Base-by-base conservation (phyloP, 768 basidiomycete species). In the Mycena haematopus region DNA sequence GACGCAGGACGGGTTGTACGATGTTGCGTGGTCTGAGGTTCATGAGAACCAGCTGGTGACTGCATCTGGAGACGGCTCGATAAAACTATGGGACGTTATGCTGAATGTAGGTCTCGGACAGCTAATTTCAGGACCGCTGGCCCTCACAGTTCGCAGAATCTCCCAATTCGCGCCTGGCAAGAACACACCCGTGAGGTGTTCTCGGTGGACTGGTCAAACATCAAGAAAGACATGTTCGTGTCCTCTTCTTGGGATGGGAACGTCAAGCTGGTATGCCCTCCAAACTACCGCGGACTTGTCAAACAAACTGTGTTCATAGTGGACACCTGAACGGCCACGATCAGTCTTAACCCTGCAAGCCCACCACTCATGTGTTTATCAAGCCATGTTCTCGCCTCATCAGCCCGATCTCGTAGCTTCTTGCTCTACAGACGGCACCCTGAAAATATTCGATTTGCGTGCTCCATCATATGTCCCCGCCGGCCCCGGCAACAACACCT, bases 131-230 rank as follows among this genome's bases (percentile, higher is more conserved):
- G 8, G 36, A 44, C 55, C 58, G 22, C 8, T 22, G 36, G 24
- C 6, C 19, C 62, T 66, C 54, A 77, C 74, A 72, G 65, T 45
- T 46, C 65, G 8, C 76, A 98, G 95, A 91, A 94, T 69, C 84
- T 90, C 56, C 96, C 96, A 1, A 90, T 98, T 67, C 87, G 88
- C 63, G 86, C 86, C 52, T 99, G 96, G 96, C 91, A 93, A 69
- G 96, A 99, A 75, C 96, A 99, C 75, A 86, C 89, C 14, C 86
- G 89, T 52, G 96, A 99, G 73, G 93, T 95, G 8, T 95, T 93
- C 79, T 91, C 90, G 13, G 86, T 98, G 6, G 93, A 99, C 74
- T 99, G 96, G 96, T 95, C 91, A 65, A 99, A 97, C 76, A 75
- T 96, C 64, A 87, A 89, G 69, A 97, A 96, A 73, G 91, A 94